Evolutionary conservation across 768 basidiomycete species (phyloP).

Genomic region (Candolleomyces aberdarensis): DNA sequence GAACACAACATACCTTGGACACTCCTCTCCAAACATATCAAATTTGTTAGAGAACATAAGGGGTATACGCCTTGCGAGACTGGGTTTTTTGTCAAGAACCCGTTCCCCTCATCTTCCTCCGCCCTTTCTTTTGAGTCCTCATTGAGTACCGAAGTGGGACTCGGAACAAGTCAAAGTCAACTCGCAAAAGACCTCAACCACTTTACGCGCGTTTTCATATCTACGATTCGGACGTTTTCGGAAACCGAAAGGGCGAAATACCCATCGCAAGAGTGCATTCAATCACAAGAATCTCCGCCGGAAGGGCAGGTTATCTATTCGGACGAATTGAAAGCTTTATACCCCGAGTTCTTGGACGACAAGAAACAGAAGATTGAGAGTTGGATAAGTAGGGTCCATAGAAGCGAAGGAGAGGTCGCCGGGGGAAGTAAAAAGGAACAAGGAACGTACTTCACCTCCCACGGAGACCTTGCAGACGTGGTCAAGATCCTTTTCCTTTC

Average conservation of each 20-base stretch:
- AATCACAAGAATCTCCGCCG: slow-evolving; percentile 9
- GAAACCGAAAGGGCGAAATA: slow-evolving; percentile 36
- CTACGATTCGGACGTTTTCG: slow-evolving; percentile 29
- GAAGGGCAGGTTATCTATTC: slow-evolving; percentile 25
- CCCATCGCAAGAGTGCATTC: slow-evolving; percentile 2
- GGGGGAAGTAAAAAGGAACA: not conserved
- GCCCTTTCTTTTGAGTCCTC: too few species aligned
- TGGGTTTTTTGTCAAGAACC: slow-evolving; percentile 22
- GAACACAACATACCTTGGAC: slow-evolving; percentile 39
- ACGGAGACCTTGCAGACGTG: slow-evolving; percentile 30
- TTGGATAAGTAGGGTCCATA: slow-evolving; percentile 25
- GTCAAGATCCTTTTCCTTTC: slow-evolving; percentile 31
- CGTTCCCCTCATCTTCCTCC: not conserved
- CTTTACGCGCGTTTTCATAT: slow-evolving; percentile 25
- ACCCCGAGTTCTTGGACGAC: slow-evolving; percentile 27
- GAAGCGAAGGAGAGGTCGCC: not conserved
- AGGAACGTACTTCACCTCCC: slow-evolving; percentile 14
- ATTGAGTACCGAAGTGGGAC: too few species aligned
- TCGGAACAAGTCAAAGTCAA: not conserved
- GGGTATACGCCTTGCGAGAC: slow-evolving; percentile 24
- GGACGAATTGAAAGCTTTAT: slow-evolving; percentile 23
- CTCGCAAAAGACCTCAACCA: slow-evolving; percentile 27
- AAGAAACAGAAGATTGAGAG: slow-evolving; percentile 27
- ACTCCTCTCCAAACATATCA: slow-evolving; percentile 29
- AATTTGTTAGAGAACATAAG: slow-evolving; percentile 28